Evolutionary conservation across 106 monocot genomes (phyloP), one percentile per base, ranked within the genome.

Genomic region (Phalaenopsis aphrodite): DNA sequence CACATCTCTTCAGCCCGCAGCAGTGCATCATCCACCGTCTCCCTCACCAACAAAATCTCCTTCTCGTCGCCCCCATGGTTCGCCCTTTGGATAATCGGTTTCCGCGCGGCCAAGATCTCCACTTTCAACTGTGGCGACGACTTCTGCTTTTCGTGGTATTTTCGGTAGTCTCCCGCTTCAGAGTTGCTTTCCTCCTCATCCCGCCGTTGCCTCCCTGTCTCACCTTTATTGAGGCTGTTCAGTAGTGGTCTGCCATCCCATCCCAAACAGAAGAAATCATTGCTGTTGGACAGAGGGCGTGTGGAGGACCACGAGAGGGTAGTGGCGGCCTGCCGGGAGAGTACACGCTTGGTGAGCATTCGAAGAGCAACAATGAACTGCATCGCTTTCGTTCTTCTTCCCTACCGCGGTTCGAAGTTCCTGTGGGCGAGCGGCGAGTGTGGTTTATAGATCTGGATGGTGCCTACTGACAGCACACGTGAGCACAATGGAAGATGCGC

Each of bases 41-140:
- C 77, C 24, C 72, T 75, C 79, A 75, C 7, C 52, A 52, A 14
- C 8, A 79, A 45, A 15, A 71, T 80, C 55, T 48, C 37, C 43
- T 68, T 79, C 36, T 55, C 42, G 43, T 75, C 78, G 17, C 21
- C 58, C 10, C 75, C 64, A n/a, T 82, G 82, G 55, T 90, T 88
- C 10, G 64, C 83, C 18, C 84, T 86, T 37, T 61, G 61, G 49
- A 48, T 75, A 16, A 88, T 65, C 49, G 93, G 93, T 68, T 78
- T 81, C 84, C 93, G 82, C 78, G 88, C 90, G 86, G 90, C 90
- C 19, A 49, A 83, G 21, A 90, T 75, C 85, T 88, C 85, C 11
- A 93, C 16, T 74, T 88, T 79, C 57, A 88, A 80, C 49, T 90
- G 75, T 48, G 86, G 81, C n/a, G 90, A 88, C 78, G 93, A 84